Evolutionary conservation across 164 flowering plant species (phyloP).

Genomic region (Tetracentron sinense): DNA sequence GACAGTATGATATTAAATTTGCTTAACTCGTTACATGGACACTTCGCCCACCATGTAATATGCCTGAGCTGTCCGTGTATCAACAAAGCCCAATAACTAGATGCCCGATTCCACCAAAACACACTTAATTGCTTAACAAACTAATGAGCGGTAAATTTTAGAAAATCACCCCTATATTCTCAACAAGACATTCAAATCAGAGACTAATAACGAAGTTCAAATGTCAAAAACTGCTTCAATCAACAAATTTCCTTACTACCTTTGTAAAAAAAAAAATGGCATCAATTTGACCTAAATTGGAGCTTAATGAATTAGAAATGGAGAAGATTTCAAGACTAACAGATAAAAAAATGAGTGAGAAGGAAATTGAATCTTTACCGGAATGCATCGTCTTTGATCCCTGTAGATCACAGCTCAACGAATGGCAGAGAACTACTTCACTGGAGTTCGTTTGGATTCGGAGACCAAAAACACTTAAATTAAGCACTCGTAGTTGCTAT

Average conservation of each 20-base stretch:
- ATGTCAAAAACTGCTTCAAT: no score
- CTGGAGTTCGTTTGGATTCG: neutral
- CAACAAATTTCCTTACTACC: no score
- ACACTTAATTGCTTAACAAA: neutral
- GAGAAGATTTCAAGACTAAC: neutral
- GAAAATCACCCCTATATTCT: neutral
- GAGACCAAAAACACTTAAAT: neutral
- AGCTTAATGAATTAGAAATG: neutral
- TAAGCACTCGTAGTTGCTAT: neutral
- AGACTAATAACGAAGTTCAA: neutral
- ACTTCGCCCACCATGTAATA: neutral
- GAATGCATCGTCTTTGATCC: conserved; percentile 3
- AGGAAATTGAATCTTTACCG: neutral
- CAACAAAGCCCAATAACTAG: neutral
- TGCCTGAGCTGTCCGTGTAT: neutral
- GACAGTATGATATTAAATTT: no score
- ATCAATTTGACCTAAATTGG: neutral
- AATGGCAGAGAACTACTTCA: neutral
- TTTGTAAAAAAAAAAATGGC: no score
- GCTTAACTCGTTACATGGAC: no score
- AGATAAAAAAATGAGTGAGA: neutral
- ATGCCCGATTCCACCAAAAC: neutral
- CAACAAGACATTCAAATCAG: neutral
- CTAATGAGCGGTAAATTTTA: neutral
- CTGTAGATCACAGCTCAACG: neutral